Base-by-base conservation (phyloP, 2,329 filamentous ascomycete genomes). In the Phaeomoniella chlamydospora region DNA sequence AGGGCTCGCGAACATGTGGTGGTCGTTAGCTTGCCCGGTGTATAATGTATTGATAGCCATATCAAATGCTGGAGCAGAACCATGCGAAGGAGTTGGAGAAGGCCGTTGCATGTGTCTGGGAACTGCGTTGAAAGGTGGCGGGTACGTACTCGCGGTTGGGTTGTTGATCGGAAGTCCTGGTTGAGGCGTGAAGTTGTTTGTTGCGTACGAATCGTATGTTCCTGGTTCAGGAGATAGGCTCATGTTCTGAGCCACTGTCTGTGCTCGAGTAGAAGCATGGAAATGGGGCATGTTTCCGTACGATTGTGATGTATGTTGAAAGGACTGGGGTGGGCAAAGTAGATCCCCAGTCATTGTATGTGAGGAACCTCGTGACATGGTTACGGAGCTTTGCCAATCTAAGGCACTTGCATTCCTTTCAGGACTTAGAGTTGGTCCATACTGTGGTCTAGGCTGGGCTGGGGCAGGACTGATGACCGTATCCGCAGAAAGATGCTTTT, bases 381-480 rank as follows among this genome's bases (percentile, higher is more conserved):
- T 17, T 33, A 38, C 41, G 16, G 33, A 29, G 18, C 31, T 32
- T 5, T 41, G 38, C 19, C 36, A 37, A 11, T 37, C 18, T 18
- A 26, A 39, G 6, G 17, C 38, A 15, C 34, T 37, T 17, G 9
- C 18, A 4, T 12, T 12, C 15, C 12, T 16, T 34, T 18, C 32
- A 13, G 32, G 11, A 9, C n/a, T 16, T 4, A 18, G 14, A 16
- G 14, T 12, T 14, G 30, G 30, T 14, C n/a, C 30, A 26, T 6
- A 6, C 9, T 15, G 5, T 6, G 32, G 10, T 9, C n/a, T 34
- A 12, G 11, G 5, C 6, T 18, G 13, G 4, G 32, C 6, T 4
- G 12, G 12, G 15, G 9, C 30, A 0, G 77, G 77, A 49, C 75
- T 80, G 53, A 81, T 77, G 43, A 79, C 64, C 15, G 74, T 79